These are phyloP conservation scores for Cryoendolithus antarcticus DNA, from an alignment of 2,329 filamentous ascomycete genomes.

Conservation along the genomic window DNA sequence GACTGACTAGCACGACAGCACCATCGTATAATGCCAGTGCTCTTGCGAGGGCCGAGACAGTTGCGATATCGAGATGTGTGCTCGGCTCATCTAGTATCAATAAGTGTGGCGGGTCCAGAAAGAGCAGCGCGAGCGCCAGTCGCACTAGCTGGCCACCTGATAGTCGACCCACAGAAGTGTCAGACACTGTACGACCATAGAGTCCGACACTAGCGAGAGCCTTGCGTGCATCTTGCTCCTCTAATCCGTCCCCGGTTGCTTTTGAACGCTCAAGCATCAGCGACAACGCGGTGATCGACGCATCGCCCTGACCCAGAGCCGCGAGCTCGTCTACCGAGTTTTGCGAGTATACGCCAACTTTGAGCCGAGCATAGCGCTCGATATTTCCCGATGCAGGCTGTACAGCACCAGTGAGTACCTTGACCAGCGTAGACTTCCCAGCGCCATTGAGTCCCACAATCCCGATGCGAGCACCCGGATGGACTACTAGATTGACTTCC, in stretches of 20 bases:
- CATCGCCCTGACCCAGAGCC: conserved; percentile 23
- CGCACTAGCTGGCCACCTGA: conserved; percentile 64
- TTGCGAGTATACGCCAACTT: conserved; percentile 67
- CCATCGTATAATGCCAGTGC: conserved; percentile 59
- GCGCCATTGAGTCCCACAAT: conserved; percentile 69
- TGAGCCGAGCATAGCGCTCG: conserved; percentile 54
- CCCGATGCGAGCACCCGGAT: conserved; percentile 61
- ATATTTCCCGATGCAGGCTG: conserved; percentile 50
- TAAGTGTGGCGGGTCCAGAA: conserved; percentile 58
- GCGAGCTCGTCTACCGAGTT: conserved; percentile 58
- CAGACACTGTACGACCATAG: conserved; percentile 56
- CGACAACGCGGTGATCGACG: conserved; percentile 50
- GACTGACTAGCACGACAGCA: conserved; percentile 64
- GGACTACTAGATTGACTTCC: conserved; percentile 55
- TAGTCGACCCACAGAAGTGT: conserved; percentile 59
- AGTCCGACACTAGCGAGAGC: conserved; percentile 59
- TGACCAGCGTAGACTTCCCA: conserved; percentile 70
- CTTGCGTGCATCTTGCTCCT: conserved; percentile 56
- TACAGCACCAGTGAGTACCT: conserved; percentile 51
- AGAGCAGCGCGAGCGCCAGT: conserved; percentile 54
- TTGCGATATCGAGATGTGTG: conserved; percentile 75
- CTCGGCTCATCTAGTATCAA: conserved; percentile 72
- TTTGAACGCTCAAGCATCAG: conserved; percentile 30
- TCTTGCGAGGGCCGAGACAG: conserved; percentile 56
- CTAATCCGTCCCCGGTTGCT: conserved; percentile 6